Evolutionary conservation across 306 rosid genomes (phyloP).

Genomic region (Leucaena leucocephala): DNA sequence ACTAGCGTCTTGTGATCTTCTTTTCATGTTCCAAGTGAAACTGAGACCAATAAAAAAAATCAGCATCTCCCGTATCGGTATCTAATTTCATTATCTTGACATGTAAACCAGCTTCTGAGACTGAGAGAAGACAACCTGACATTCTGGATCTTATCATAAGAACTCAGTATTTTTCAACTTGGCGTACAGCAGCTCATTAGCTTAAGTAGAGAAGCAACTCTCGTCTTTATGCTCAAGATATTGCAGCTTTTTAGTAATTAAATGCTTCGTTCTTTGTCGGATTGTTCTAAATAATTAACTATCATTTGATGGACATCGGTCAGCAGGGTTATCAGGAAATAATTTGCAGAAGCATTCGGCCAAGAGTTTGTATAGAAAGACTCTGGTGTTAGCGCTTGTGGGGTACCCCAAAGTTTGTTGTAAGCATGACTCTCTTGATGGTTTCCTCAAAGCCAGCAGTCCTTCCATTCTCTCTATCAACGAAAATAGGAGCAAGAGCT

Average conservation of each 20-base stretch:
- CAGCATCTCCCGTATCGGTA: slow-evolving; percentile 28
- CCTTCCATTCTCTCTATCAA: neutral
- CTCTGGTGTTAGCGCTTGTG: neutral
- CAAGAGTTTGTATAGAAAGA: slow-evolving; percentile 16
- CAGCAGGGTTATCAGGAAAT: slow-evolving; percentile 1
- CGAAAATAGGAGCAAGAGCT: neutral
- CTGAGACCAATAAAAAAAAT: slow-evolving; percentile 29
- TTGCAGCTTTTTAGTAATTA: neutral
- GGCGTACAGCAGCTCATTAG: neutral
- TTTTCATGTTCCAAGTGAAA: slow-evolving; percentile 12
- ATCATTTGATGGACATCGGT: neutral
- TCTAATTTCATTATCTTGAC: slow-evolving; percentile 30
- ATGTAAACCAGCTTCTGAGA: slow-evolving; percentile 15
- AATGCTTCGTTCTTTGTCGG: neutral
- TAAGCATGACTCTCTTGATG: neutral
- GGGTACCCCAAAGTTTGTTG: slow-evolving; percentile 4
- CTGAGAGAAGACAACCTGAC: slow-evolving; percentile 37
- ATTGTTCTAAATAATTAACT: neutral
- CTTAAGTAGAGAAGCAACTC: neutral
- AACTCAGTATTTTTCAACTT: slow-evolving; percentile 39
- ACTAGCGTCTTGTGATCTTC: neutral
- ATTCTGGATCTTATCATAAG: slow-evolving; percentile 34
- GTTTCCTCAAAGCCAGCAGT: slow-evolving; percentile 3
- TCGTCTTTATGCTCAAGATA: neutral
- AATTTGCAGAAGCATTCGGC: slow-evolving; percentile 19